Base-by-base conservation (phyloP, 164 flowering plant species). In the Santalum album region DNA sequence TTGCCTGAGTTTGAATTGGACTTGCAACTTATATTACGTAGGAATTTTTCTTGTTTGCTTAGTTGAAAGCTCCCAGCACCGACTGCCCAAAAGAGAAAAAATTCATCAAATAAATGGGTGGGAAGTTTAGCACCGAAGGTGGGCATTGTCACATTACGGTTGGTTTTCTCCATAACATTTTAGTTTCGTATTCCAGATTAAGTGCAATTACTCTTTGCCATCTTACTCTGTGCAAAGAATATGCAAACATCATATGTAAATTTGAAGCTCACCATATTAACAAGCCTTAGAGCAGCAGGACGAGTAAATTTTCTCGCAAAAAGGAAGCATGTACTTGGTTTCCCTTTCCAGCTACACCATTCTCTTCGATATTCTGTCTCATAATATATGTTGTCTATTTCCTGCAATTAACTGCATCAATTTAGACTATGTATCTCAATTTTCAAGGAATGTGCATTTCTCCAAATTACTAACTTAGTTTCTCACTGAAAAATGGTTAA, bases 51-150 rank as follows among this genome's bases (percentile, higher is more conserved):
- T n/a, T n/a, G n/a, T n/a, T 18, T 17, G 53, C 60, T 57, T 32
- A 61, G 36, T 49, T 25, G 25, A 44, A 20, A 60, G 57, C 61
- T 58, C 73, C 70, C 50, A 65, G 73, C 40, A 46, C 59, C 18
- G 73, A 61, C 73, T 69, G 73, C 48, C 20, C 9, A 42, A 57
- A n/a, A 65, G 38, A 51, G 61, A 51, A 52, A 39, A n/a, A 46
- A 32, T 6, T 22, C 6, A 17, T 19, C 22, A 24, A 1, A 48
- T 34, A n/a, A 47, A 38, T 32, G 39, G 7, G 27, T 6, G 1
- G 19, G 14, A 9, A 9, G 34, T 29, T 29, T 29, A 29, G 34
- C 34, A 9, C 9, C 9, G n/a, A 3, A 29, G 34, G 9, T 3
- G 9, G 9, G 34, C 4, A 29, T 29, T 3, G 34, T 29, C n/a